Base-by-base conservation (phyloP, 305 asterid genomes). In the Fraxinus nigra region DNA sequence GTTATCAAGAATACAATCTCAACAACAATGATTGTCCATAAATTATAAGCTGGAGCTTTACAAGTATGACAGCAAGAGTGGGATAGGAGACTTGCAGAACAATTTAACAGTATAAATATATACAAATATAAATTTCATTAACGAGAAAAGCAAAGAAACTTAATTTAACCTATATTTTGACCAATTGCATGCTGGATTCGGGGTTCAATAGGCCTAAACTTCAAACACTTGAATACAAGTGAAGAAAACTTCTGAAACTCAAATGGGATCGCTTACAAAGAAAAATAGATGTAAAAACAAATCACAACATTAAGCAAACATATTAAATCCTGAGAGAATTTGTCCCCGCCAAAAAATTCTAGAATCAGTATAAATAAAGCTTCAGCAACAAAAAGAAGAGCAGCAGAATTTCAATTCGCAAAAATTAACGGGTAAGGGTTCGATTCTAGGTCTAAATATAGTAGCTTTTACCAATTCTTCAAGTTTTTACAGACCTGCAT, bases 401-500 rank as follows among this genome's bases (percentile, higher is more conserved):
- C 61, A 73, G 16, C 61, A 65, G 14, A 61, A 72, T 14, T 24
- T 75, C 72, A 79, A 56, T 69, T 35, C 32, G 33, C 43, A 51
- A 61, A 77, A 37, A 10, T 34, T 70, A 65, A 76, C 13, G 2
- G 18, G 33, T 28, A 46, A 32, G 54, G 82, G 76, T 69, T 73
- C 76, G 74, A 67, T 18, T 80, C 61, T 65, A 72, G 28, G 77
- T 33, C 81, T 82, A 37, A 6, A 34, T 37, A 70, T 35, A 38
- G 77, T 38, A 35, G 24, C 75, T 16, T 70, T 32, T 32, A 13
- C 24, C 40, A 70, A 14, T 33, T 70, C 24, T 70, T 70, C 75
- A 70, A 32, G n/a, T 70, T 70, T 26, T 40, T 43, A 88, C 92
- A 84, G 51, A 92, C 98, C 96, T 92, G 98, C 92, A 92, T 90